Conservation (phyloP, 495 filamentous ascomycete genomes). For the Tuber umbilicatum region DNA sequence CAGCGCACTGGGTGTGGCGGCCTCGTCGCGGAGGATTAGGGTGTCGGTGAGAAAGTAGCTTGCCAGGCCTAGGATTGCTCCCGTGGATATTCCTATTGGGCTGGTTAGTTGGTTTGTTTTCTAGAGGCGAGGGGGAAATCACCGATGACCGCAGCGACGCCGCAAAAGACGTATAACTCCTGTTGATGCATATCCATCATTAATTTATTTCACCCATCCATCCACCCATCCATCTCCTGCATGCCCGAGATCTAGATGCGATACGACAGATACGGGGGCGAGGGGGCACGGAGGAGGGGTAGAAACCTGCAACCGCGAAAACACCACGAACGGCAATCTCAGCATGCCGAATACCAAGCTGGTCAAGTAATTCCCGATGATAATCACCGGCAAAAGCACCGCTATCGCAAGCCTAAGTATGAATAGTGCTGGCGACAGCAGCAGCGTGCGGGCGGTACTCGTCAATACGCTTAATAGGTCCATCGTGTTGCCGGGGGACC, state of each 20-base stretch:
- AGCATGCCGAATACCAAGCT: conserved; percentile 7
- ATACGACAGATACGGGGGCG: background rate
- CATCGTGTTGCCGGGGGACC: conserved; percentile 1
- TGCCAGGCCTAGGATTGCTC: conserved; percentile 23
- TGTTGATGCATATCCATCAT: conserved; percentile 9
- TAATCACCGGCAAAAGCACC: conserved; percentile 19
- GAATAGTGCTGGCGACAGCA: conserved; percentile 19
- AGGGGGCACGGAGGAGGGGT: background rate
- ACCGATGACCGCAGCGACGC: conserved; percentile 30
- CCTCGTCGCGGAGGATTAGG: conserved; percentile 9
- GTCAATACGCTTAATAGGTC: conserved; percentile 13
- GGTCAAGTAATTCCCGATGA: conserved; percentile 13
- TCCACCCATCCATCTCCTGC: background rate
- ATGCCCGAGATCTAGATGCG: background rate
- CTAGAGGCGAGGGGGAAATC: background rate
- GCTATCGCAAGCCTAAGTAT: conserved; percentile 10
- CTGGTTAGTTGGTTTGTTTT: background rate
- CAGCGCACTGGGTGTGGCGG: background rate
- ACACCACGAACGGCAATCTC: conserved; percentile 14
- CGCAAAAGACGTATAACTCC: conserved; percentile 30
- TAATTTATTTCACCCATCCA: background rate
- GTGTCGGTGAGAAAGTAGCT: conserved; percentile 14
- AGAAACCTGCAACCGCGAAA: conserved; percentile 26
- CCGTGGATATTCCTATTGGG: conserved; percentile 16
- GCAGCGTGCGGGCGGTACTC: background rate